Conservation (phyloP, 306 rosid species). For the Vigna angularis region DNA sequence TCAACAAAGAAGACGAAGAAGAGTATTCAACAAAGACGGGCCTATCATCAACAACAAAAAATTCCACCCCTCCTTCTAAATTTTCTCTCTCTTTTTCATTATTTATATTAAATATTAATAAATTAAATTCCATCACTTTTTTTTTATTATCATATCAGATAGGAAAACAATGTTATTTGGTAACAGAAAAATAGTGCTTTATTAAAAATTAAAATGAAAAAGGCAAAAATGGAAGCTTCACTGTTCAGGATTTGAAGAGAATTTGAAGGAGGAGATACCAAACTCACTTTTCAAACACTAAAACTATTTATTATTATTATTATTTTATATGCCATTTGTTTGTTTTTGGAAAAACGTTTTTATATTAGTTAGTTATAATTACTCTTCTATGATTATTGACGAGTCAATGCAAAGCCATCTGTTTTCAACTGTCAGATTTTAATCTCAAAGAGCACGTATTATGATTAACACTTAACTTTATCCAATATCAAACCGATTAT, state of each 20-base stretch:
- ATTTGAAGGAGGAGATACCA: background rate
- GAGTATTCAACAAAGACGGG: conserved; percentile 57
- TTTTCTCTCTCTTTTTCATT: background rate
- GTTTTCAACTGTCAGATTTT: background rate
- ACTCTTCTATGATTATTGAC: background rate
- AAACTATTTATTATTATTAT: too few species aligned
- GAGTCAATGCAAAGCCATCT: background rate
- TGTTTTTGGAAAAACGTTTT: background rate
- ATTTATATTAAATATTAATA: too few species aligned
- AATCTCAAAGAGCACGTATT: background rate
- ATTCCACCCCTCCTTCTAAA: background rate
- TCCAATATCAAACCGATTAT: too few species aligned
- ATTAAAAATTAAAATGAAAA: background rate
- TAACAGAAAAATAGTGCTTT: too few species aligned
- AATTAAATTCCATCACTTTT: background rate
- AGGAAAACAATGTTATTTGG: too few species aligned
- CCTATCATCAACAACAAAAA: conserved; percentile 33
- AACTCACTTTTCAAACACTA: background rate
- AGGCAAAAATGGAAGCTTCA: background rate
- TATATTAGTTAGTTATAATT: background rate
- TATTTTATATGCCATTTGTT: background rate
- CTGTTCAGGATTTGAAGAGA: background rate
- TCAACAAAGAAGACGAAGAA: background rate
- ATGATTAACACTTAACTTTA: too few species aligned
- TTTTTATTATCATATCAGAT: background rate